Evolutionary conservation across 345 rosid genomes (phyloP).

Genomic region (Aethionema arabicum): DNA sequence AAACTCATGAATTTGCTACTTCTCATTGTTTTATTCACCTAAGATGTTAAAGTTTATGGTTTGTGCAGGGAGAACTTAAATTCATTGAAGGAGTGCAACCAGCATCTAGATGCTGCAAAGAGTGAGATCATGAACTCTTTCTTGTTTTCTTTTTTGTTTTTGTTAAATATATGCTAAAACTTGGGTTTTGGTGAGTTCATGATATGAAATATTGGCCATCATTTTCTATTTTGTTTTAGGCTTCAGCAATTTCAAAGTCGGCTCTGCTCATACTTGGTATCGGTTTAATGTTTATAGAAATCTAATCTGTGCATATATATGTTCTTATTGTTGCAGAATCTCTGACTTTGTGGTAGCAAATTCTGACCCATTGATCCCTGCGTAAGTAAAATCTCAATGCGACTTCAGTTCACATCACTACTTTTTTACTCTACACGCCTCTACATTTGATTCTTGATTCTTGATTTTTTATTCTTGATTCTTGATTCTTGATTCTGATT

Average conservation of each 20-base stretch:
- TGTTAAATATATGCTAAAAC: too few species aligned
- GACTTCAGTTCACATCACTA: slow-evolving; percentile 10
- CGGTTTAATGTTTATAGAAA: slow-evolving; percentile 1
- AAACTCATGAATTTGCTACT: too few species aligned
- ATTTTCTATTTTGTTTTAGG: too few species aligned
- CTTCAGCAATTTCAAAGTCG: too few species aligned
- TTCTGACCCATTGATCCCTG: slow-evolving; percentile 66
- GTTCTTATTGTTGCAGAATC: slow-evolving; percentile 47
- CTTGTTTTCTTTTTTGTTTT: neutral
- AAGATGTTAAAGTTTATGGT: neutral
- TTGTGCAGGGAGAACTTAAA: slow-evolving; percentile 69
- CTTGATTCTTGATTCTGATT: neutral
- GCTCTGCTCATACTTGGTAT: neutral
- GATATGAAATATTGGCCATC: too few species aligned
- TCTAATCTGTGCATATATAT: neutral
- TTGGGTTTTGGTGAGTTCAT: too few species aligned
- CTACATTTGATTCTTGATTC: too few species aligned
- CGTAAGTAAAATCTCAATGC: slow-evolving; percentile 42
- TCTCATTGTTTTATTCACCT: neutral
- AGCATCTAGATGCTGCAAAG: slow-evolving; percentile 85
- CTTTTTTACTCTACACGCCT: neutral
- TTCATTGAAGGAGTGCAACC: slow-evolving; percentile 55
- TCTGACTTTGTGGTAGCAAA: slow-evolving; percentile 68
- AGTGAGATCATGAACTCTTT: slow-evolving; percentile 45
- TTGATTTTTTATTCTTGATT: neutral